Evolutionary conservation across 257 asterid genomes (phyloP).

Genomic region (Nicotiana knightiana): DNA sequence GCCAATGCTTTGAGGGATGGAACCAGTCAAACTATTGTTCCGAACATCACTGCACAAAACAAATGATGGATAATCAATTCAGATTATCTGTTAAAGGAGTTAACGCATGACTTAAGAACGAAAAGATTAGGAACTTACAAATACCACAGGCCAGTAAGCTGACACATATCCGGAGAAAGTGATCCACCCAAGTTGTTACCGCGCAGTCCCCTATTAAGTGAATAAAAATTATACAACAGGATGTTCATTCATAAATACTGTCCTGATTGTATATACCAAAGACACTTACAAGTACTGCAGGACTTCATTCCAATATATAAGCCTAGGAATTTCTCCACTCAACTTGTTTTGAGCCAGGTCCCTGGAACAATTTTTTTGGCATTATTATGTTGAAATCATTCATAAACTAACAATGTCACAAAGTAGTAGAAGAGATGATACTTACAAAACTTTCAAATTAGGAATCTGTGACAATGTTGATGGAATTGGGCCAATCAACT

Average conservation of each 20-base stretch:
- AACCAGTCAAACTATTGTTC: constrained; percentile 85
- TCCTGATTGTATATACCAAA: too few species aligned
- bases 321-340: constrained; percentile 94
- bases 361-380: constrained; percentile 27
- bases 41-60: constrained; percentile 71
- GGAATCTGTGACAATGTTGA: constrained; percentile 97
- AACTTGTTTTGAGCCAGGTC: constrained; percentile 88
- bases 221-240: background rate
- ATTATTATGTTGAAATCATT: background rate
- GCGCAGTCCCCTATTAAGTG: constrained; percentile 60
- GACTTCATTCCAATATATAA: constrained; percentile 93
- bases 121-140: constrained; percentile 52
- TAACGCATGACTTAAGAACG: background rate
- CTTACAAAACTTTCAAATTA: constrained; percentile 83
- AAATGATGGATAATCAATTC: background rate
- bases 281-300: constrained; percentile 77
- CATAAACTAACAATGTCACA: background rate
- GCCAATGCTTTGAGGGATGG: constrained; percentile 78
- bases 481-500: constrained; percentile 89
- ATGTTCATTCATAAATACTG: background rate
- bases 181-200: constrained; percentile 82
- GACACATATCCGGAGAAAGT: constrained; percentile 91
- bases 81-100: background rate
- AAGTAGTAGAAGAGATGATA: background rate
- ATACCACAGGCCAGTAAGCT: constrained; percentile 93